Conservation (phyloP, 164 flowering plant genomes). For the Aristolochia californica region DNA sequence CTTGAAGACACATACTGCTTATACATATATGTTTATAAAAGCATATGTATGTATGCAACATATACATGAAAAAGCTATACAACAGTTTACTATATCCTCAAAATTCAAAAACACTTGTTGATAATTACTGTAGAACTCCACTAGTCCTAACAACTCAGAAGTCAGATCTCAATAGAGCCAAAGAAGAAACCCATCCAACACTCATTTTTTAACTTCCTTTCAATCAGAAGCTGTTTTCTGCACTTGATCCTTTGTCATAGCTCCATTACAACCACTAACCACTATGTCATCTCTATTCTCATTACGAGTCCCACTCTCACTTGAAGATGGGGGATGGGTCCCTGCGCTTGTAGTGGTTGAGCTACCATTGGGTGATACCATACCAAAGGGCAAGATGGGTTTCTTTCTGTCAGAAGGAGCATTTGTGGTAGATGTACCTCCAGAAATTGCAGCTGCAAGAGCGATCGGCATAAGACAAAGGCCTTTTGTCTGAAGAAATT, state of each 20-base stretch:
- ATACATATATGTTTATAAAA: conserved; percentile 7
- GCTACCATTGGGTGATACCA: conserved; percentile 8
- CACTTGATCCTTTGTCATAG: conserved; percentile 13
- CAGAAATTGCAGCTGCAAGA: conserved; percentile 25
- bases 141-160: conserved; percentile 2
- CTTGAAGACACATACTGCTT: conserved; percentile 3
- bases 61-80: conserved; percentile 4
- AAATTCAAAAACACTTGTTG: not conserved
- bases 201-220: conserved; percentile 9
- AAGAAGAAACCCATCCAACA: not conserved
- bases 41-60: conserved; percentile 5
- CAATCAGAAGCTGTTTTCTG: conserved; percentile 1
- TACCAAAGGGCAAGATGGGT: conserved; percentile 2
- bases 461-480: conserved; percentile 36
- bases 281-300: not conserved
- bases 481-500: conserved; percentile 29
- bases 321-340: conserved; percentile 3
- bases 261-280: conserved; percentile 11
- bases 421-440: conserved; percentile 7
- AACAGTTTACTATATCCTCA: not conserved
- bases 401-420: conserved; percentile 12
- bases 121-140: not conserved
- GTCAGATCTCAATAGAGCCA: conserved; percentile 3
- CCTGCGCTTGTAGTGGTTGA: not conserved
- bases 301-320: conserved; percentile 5